Base-by-base conservation (phyloP, 345 rosid genomes). In the Citrus inodora region DNA sequence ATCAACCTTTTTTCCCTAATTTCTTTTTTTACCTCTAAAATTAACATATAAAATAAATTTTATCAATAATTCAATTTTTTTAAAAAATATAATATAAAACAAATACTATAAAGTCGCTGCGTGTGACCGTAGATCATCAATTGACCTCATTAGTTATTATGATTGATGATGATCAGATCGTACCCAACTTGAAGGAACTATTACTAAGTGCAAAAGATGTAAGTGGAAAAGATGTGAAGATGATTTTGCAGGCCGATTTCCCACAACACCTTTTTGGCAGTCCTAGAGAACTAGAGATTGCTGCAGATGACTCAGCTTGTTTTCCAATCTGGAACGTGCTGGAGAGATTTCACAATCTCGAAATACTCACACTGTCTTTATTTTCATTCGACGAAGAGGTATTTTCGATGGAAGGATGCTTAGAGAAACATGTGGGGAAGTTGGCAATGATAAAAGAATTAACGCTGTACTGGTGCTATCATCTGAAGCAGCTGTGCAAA, bases 181-280 rank as follows among this genome's bases (percentile, higher is more conserved):
- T 81, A 33, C 58, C 30, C 40, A 71, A 33, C 67, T 66, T 86
- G 70, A 81, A 83, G 25, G 48, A 70, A 3, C 0, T 83, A 27
- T 1, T 35, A 9, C 14, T 81, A 25, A 27, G 3, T 10, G 63
- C 42, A 22, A 32, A 72, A 4, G 67, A 76, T 7, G 9, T 65
- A n/a, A n/a, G 3, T 10, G 63, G 53, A 22, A 32, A 72, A 4
- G 67, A 76, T 7, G 9, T 65, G 22, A 30, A 0, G 37, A 71
- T 30, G 71, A 16, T 82, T n/a, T 8, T 55, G 24, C 10, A 80
- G 42, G 56, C 17, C 22, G 17, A 71, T 7, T 33, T 71, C 67
- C 32, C 66, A 11, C 42, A 22, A 17, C 46, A 40, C 17, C 14
- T 59, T n/a, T 76, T 75, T 55, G 17, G 5, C n/a, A 61, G 59